A percentile compares a stretch with the other conserved stretches of the same genome.
Conservation (phyloP, 2,329 filamentous ascomycete species). For the Gnomoniopsis sp. region DNA sequence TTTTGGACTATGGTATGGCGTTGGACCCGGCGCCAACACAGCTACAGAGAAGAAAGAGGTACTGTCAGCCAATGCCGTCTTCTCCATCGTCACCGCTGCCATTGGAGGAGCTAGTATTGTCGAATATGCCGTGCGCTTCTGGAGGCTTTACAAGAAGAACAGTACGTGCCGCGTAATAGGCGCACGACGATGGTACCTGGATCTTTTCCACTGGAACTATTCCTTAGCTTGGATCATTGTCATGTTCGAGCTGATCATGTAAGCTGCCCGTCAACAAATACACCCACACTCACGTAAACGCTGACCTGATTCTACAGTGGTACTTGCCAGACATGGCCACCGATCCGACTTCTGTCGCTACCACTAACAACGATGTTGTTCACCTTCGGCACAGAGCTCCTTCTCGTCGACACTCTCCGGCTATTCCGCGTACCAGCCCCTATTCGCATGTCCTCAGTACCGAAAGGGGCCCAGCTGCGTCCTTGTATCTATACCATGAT, state of each 20-base stretch:
- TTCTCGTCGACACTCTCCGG: constrained; percentile 37
- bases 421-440: constrained; percentile 40
- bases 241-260: constrained; percentile 53
- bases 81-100: constrained; percentile 51
- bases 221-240: constrained; percentile 51
- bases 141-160: constrained; percentile 48
- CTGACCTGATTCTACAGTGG: constrained; percentile 7
- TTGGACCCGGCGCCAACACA: constrained; percentile 24
- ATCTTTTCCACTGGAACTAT: constrained; percentile 58
- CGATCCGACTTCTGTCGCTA: constrained; percentile 48
- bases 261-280: constrained; percentile 14
- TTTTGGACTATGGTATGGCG: constrained; percentile 45
- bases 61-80: constrained; percentile 32
- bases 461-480: constrained; percentile 55
- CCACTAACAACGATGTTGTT: constrained; percentile 49
- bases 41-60: constrained; percentile 34
- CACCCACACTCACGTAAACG: background rate
- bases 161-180: constrained; percentile 46
- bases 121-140: constrained; percentile 50
- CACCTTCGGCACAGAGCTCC: constrained; percentile 39
- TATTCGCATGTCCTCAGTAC: constrained; percentile 61
- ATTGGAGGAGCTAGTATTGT: constrained; percentile 51
- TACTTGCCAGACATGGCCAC: constrained; percentile 40
- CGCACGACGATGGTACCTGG: constrained; percentile 35
- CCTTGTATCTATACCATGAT: constrained; percentile 63